These are phyloP conservation scores for Paramyrothecium sp. DNA, from an alignment of 2,329 filamentous ascomycete species.

Conservation along the genomic window DNA sequence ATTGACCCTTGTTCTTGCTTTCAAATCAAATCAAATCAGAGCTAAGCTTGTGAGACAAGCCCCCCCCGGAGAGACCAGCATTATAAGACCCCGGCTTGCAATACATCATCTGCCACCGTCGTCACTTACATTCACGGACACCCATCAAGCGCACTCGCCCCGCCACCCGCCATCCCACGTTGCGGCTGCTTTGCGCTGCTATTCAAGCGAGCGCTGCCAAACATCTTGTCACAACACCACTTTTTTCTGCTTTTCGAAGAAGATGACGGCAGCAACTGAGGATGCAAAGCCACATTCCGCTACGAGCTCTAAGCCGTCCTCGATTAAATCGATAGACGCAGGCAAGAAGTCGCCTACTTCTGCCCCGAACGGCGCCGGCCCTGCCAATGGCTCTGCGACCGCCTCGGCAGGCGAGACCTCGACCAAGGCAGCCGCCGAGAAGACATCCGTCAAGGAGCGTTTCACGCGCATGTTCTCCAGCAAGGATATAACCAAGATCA, in stretches of 20 bases:
- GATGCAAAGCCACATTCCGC: constrained; percentile 37
- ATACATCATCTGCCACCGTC: background rate
- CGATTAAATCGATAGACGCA: constrained; percentile 46
- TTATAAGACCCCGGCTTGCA: background rate
- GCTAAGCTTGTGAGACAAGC: background rate
- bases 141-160: background rate
- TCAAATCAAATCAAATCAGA: too few relatives aligned
- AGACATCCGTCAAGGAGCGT: constrained; percentile 62
- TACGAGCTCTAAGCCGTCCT: constrained; percentile 48
- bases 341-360: constrained; percentile 37
- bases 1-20: too few relatives aligned
- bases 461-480: constrained; percentile 65
- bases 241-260: constrained; percentile 9
- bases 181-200: background rate
- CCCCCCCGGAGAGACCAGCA: background rate
- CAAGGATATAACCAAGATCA: constrained; percentile 43
- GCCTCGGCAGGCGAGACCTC: constrained; percentile 17
- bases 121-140: background rate
- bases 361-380: constrained; percentile 21
- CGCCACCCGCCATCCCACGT: background rate
- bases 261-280: constrained; percentile 29
- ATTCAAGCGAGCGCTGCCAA: background rate
- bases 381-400: constrained; percentile 17
- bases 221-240: background rate
- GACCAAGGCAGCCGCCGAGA: constrained; percentile 43